A percentile compares a stretch with the other conserved stretches of the same genome.
These are phyloP conservation scores for Pulveroboletus sp. DNA, from an alignment of 768 basidiomycete genomes.

Conservation along the genomic window DNA sequence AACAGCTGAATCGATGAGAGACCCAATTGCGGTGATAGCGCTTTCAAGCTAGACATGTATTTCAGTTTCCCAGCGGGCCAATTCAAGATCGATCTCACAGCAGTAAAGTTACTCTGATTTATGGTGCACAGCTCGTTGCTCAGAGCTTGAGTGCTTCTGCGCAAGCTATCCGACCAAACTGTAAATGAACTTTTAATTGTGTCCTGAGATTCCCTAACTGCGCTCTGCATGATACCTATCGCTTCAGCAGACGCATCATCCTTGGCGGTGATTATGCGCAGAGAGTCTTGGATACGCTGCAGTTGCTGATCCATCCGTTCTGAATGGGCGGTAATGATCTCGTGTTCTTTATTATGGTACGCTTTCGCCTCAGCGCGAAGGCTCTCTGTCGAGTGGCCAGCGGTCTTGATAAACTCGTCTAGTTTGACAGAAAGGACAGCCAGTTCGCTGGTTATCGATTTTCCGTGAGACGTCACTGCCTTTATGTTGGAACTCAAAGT, in stretches of 20 bases:
- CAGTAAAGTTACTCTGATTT: conserved; percentile 44
- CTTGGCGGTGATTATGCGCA: conserved; percentile 54
- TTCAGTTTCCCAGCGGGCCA: conserved; percentile 3
- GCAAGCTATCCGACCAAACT: conserved; percentile 56
- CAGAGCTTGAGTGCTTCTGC: conserved; percentile 44
- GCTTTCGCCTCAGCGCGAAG: conserved; percentile 56
- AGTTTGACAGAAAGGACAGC: conserved; percentile 55
- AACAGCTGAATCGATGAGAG: conserved; percentile 59
- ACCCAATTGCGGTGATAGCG: conserved; percentile 55
- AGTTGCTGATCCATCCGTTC: conserved; percentile 58
- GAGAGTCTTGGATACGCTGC: conserved; percentile 47
- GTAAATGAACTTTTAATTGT: conserved; percentile 50
- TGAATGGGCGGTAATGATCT: conserved; percentile 48
- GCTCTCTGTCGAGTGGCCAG: conserved; percentile 49
- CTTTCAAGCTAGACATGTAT: conserved; percentile 44
- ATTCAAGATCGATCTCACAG: conserved; percentile 31
- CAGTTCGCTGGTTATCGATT: conserved; percentile 52
- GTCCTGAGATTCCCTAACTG: conserved; percentile 52
- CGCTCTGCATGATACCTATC: conserved; percentile 43
- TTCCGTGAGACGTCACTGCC: conserved; percentile 61
- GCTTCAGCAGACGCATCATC: conserved; percentile 56
- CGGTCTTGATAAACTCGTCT: conserved; percentile 56
- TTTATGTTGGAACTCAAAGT: conserved; percentile 64
- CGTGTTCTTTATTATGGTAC: conserved; percentile 55
- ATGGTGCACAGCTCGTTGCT: conserved; percentile 46